Evolutionary conservation across 345 rosid species (phyloP).

Genomic region (Eucalyptus paniculata): DNA sequence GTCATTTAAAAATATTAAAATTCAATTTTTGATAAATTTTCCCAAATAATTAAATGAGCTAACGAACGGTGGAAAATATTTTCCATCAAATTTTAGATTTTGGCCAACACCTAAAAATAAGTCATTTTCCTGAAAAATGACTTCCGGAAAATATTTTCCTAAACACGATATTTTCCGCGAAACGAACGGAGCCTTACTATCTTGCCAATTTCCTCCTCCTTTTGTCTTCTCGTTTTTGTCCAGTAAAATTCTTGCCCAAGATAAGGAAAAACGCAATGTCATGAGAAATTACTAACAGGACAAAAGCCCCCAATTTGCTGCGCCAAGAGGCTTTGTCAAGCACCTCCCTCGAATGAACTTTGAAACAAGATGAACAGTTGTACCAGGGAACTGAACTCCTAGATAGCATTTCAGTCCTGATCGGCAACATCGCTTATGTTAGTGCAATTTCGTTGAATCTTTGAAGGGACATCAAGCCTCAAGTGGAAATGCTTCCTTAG

Average conservation of each 20-base stretch:
- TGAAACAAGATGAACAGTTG: too few relatives aligned
- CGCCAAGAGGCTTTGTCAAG: neutral
- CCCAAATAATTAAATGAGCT: too few relatives aligned
- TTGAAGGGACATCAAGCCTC: neutral
- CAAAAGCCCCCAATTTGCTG: neutral
- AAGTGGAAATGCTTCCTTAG: neutral
- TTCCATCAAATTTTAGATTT: too few relatives aligned
- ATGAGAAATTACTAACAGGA: neutral
- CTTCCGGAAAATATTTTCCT: too few relatives aligned
- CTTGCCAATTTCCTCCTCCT: neutral
- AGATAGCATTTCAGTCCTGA: neutral
- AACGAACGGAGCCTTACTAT: too few relatives aligned
- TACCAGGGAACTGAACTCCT: neutral
- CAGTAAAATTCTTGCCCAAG: too few relatives aligned
- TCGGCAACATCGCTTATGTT: neutral
- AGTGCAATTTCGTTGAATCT: neutral
- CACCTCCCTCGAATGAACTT: neutral
- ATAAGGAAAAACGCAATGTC: neutral
- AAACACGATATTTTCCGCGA: too few relatives aligned
- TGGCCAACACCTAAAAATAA: too few relatives aligned
- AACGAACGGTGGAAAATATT: too few relatives aligned
- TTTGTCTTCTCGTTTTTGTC: neutral
- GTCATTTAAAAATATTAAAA: too few relatives aligned
- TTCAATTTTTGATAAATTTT: too few relatives aligned
- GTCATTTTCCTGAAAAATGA: too few relatives aligned